phyloP scores from a whole-genome alignment of 805 yeast genomes.

The Myxozyma udenii region DNA sequence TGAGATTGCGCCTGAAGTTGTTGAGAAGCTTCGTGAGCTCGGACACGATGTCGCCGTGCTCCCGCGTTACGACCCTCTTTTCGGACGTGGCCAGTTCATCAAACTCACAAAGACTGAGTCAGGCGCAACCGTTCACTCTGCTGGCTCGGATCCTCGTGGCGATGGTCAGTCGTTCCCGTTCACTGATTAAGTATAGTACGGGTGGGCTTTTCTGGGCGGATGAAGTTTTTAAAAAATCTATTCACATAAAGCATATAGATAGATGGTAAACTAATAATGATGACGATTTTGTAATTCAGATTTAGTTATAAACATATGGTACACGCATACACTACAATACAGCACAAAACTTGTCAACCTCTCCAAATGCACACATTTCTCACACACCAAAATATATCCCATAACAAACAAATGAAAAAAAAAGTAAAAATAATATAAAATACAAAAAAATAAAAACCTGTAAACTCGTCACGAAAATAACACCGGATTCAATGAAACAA shows the following conservation, averaged over 20 bases:
- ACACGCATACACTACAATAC: no score
- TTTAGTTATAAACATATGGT: no score
- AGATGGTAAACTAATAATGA: no score
- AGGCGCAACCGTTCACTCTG: constrained; percentile 53
- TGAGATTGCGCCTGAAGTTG: constrained; percentile 51
- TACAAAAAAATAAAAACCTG: not conserved
- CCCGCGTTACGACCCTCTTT: constrained; percentile 29
- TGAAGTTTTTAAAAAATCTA: no score
- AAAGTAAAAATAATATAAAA: not conserved
- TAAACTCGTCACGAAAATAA: not conserved
- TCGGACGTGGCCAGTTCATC: constrained; percentile 66
- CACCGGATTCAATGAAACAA: not conserved
- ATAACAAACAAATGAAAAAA: no score
- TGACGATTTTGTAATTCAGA: no score
- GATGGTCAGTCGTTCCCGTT: constrained; percentile 62
- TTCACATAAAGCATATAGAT: no score
- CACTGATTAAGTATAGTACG: constrained; percentile 14
- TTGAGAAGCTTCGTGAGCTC: constrained; percentile 45
- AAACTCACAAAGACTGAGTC: constrained; percentile 39
- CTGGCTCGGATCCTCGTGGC: constrained; percentile 79
- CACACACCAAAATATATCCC: no score
- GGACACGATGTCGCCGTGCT: constrained; percentile 57
- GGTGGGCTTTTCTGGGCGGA: no score
- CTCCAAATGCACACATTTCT: no score
- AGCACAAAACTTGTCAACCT: no score